phyloP scores from a whole-genome alignment of 208 protist genomes.

The Crithidia mellificae region DNA sequence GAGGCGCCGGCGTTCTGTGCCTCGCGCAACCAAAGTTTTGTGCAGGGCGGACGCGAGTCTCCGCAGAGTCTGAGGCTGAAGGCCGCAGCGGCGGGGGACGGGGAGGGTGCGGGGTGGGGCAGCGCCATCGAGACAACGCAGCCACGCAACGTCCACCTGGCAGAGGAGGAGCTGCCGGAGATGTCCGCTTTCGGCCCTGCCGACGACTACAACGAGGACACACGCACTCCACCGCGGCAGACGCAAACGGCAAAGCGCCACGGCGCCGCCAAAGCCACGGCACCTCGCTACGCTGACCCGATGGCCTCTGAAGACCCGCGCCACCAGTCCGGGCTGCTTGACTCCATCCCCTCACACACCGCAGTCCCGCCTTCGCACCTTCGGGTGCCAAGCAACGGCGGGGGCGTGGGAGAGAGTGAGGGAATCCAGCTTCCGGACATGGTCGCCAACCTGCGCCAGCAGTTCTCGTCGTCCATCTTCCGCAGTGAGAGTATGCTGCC shows the following conservation, averaged over 20 bases:
- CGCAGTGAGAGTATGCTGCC: background rate
- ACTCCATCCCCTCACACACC: background rate
- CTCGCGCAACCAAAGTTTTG: conserved; percentile 15
- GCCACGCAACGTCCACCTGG: background rate
- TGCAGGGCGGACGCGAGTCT: background rate
- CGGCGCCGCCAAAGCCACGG: background rate
- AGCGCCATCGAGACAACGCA: background rate
- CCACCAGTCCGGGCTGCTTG: background rate
- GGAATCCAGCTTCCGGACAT: conserved; percentile 3
- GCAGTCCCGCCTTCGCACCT: background rate
- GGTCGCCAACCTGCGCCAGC: background rate
- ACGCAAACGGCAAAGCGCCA: conserved; percentile 8
- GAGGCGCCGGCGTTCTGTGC: conserved; percentile 22
- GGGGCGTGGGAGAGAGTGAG: background rate
- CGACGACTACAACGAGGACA: conserved; percentile 1
- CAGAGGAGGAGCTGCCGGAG: conserved; percentile 13
- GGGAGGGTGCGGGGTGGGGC: background rate
- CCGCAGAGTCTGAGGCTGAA: background rate
- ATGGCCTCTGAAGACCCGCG: conserved; percentile 7
- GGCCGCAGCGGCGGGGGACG: too few species aligned
- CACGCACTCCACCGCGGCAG: conserved; percentile 6
- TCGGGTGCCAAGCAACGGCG: background rate
- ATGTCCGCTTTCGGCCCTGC: conserved; percentile 5
- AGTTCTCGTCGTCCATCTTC: conserved; percentile 9
- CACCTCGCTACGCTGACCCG: background rate